These are phyloP conservation scores for Adansonia gregorii DNA, from an alignment of 441 rosid genomes.

Conservation along the genomic window DNA sequence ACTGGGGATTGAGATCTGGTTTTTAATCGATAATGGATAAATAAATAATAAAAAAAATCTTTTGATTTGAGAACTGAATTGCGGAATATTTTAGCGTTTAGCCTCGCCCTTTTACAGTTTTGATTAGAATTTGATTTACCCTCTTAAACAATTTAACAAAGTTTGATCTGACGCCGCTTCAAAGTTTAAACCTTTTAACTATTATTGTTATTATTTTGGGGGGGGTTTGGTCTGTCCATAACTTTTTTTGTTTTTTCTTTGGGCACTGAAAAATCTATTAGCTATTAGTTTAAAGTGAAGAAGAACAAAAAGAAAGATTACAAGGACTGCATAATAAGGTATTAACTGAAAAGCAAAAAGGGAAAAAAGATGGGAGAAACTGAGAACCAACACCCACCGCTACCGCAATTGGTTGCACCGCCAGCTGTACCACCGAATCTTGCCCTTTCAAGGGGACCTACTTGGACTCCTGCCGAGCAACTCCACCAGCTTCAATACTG, in stretches of 20 bases:
- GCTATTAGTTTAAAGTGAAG: conserved; percentile 1
- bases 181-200: neutral
- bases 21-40: neutral
- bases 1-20: neutral
- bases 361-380: conserved; percentile 64
- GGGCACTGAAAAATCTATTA: conserved; percentile 1
- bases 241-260: neutral
- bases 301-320: conserved; percentile 8
- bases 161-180: neutral
- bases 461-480: conserved; percentile 80
- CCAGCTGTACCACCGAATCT: conserved; percentile 45
- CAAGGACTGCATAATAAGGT: neutral
- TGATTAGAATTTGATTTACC: neutral
- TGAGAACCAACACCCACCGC: conserved; percentile 40
- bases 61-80: neutral
- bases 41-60: neutral
- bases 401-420: conserved; percentile 44
- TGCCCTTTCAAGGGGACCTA: conserved; percentile 57
- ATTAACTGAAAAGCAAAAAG: neutral
- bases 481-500: conserved; percentile 82
- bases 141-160: neutral
- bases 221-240: no score
- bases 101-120: neutral
- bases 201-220: neutral
- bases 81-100: neutral